These are phyloP conservation scores for Peniophora sp. DNA, from an alignment of 1,284 basidiomycete genomes.

Conservation along the genomic window DNA sequence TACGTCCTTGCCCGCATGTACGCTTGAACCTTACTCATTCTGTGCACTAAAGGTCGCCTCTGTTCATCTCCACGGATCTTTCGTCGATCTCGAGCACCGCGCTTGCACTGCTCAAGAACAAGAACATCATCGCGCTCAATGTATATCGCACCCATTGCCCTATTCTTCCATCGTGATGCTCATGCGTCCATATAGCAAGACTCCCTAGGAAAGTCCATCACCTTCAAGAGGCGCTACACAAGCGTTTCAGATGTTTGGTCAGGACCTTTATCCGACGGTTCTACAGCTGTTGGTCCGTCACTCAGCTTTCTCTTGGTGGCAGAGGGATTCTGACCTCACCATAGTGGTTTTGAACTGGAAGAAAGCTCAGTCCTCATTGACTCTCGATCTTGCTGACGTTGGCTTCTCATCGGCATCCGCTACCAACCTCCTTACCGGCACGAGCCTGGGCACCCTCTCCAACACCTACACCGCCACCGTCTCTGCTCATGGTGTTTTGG, in stretches of 20 bases:
- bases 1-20: conserved; percentile 8
- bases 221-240: conserved; percentile 39
- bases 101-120: conserved; percentile 28
- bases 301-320: neutral
- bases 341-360: conserved; percentile 39
- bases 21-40: neutral
- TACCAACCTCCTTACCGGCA: neutral
- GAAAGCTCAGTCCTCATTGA: conserved; percentile 26
- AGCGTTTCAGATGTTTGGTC: conserved; percentile 44
- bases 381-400: conserved; percentile 18
- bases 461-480: conserved; percentile 16
- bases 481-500: conserved; percentile 31
- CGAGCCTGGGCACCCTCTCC: neutral
- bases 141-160: conserved; percentile 16
- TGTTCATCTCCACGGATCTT: conserved; percentile 37
- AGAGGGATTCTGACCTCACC: neutral
- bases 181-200: conserved; percentile 33
- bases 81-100: conserved; percentile 24
- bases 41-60: conserved; percentile 27
- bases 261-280: conserved; percentile 40
- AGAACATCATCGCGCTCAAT: conserved; percentile 22
- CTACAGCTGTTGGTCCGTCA: conserved; percentile 34
- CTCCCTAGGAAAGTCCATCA: conserved; percentile 35
- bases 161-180: neutral
- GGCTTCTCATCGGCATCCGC: conserved; percentile 1